Evolutionary conservation across 768 basidiomycete species (phyloP).

Genomic region (Pleurotus sapidus): DNA sequence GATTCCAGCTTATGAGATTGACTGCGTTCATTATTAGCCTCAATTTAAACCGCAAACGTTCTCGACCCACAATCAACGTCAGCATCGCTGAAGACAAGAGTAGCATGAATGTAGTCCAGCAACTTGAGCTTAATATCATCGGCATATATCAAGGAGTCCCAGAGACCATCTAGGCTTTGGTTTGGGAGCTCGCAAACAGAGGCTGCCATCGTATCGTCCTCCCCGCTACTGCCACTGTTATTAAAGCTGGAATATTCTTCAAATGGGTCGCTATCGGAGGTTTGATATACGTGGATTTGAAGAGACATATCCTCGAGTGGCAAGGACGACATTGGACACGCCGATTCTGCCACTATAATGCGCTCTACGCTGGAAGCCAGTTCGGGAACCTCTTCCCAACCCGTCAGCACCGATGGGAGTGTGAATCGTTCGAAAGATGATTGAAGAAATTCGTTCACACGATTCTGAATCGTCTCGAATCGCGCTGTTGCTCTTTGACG

Average conservation of each 20-base stretch:
- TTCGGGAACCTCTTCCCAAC: slow-evolving; percentile 76
- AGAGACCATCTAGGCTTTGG: slow-evolving; percentile 81
- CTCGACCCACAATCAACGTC: slow-evolving; percentile 70
- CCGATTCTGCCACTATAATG: slow-evolving; percentile 69
- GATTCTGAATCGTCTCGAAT: slow-evolving; percentile 69
- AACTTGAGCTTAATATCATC: slow-evolving; percentile 83
- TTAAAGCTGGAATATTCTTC: slow-evolving; percentile 70
- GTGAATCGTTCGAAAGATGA: slow-evolving; percentile 62
- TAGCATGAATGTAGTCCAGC: slow-evolving; percentile 93
- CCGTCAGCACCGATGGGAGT: slow-evolving; percentile 67
- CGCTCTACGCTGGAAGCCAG: slow-evolving; percentile 74
- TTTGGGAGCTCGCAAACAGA: slow-evolving; percentile 88
- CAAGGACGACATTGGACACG: slow-evolving; percentile 52
- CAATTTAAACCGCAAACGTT: slow-evolving; percentile 2
- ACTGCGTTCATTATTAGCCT: slow-evolving; percentile 36
- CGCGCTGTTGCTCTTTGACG: slow-evolving; percentile 64
- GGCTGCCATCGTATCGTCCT: slow-evolving; percentile 77
- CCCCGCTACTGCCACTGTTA: slow-evolving; percentile 24
- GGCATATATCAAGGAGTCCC: slow-evolving; percentile 88
- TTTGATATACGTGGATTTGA: slow-evolving; percentile 88
- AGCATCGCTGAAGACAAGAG: slow-evolving; percentile 88
- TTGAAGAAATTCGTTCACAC: slow-evolving; percentile 52
- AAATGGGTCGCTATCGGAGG: slow-evolving; percentile 60
- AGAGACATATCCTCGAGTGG: slow-evolving; percentile 58
- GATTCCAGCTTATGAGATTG: slow-evolving; percentile 94